phyloP scores from a whole-genome alignment of 345 rosid species.

The Clarkia xantiana region DNA sequence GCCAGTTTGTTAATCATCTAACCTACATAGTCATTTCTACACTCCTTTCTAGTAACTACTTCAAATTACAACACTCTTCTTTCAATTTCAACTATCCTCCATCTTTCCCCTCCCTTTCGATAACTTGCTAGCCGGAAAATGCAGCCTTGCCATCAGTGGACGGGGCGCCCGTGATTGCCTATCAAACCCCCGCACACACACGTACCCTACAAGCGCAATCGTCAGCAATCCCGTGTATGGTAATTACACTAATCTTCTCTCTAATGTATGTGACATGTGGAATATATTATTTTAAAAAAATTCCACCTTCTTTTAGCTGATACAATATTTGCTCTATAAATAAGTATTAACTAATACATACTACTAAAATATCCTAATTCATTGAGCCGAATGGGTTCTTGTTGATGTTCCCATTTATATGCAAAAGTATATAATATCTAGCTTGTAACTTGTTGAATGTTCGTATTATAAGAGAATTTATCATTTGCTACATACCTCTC shows the following conservation, averaged over 20 bases:
- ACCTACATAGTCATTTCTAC: not conserved
- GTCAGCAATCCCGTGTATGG: slow-evolving; percentile 6
- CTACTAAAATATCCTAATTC: too few relatives aligned
- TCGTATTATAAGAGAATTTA: slow-evolving; percentile 2
- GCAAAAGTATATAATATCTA: not conserved
- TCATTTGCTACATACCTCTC: slow-evolving; percentile 43
- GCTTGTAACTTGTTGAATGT: not conserved
- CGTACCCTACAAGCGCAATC: slow-evolving; percentile 45
- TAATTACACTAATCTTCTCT: not conserved
- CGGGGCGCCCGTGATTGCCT: slow-evolving; percentile 47
- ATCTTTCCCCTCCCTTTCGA: slow-evolving; percentile 12
- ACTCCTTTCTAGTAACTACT: too few relatives aligned
- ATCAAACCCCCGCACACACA: slow-evolving; percentile 90
- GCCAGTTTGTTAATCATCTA: slow-evolving; percentile 2
- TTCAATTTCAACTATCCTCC: slow-evolving; percentile 1
- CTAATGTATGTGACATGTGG: too few relatives aligned
- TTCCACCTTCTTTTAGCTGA: too few relatives aligned
- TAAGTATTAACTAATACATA: too few relatives aligned
- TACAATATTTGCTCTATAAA: too few relatives aligned
- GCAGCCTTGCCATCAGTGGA: slow-evolving; percentile 72
- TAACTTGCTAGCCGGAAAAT: slow-evolving; percentile 66
- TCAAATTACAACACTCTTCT: not conserved
- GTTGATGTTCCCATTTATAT: too few relatives aligned
- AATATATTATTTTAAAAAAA: too few relatives aligned
- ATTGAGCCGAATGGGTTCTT: too few relatives aligned